Percentiles rank a stretch among this genome's conserved stretches.
These are phyloP conservation scores for Pythium biforme DNA, from an alignment of 352 stramenopile species.

Conservation along the genomic window DNA sequence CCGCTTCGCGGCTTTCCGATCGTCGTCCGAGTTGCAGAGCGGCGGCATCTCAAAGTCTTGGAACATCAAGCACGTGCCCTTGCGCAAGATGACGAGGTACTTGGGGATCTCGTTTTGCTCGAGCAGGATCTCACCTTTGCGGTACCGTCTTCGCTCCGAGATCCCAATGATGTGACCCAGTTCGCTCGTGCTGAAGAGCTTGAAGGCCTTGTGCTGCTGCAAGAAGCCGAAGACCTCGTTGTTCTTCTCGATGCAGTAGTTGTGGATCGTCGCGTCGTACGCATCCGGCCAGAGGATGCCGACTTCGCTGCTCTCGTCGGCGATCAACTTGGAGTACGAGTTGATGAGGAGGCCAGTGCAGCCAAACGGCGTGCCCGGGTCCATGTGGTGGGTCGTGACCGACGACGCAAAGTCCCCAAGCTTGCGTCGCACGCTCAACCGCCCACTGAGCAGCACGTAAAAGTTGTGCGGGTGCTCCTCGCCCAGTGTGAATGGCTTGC, in stretches of 20 bases:
- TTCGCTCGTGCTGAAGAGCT: conserved; percentile 55
- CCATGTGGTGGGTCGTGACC: conserved; percentile 70
- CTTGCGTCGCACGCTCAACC: conserved; percentile 55
- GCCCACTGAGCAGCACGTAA: conserved; percentile 58
- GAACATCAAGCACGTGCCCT: conserved; percentile 61
- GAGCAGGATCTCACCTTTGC: conserved; percentile 63
- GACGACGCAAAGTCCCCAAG: conserved; percentile 57
- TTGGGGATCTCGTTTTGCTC: conserved; percentile 58
- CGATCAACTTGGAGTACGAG: conserved; percentile 47
- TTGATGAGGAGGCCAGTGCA: conserved; percentile 54
- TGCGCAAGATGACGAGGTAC: conserved; percentile 56
- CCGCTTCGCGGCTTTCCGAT: not conserved
- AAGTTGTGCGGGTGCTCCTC: conserved; percentile 67
- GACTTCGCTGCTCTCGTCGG: conserved; percentile 64
- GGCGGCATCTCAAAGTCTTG: conserved; percentile 60
- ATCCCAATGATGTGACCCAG: conserved; percentile 73
- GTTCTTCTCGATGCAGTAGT: conserved; percentile 60
- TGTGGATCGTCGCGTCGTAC: conserved; percentile 53
- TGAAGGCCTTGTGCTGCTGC: conserved; percentile 64
- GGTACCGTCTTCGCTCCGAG: conserved; percentile 64
- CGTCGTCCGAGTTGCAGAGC: conserved; percentile 18
- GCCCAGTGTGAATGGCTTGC: conserved; percentile 53
- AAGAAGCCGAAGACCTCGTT: conserved; percentile 68
- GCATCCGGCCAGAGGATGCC: conserved; percentile 61
- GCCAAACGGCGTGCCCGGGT: conserved; percentile 52